Conservation (phyloP, 192 early-diverging fungal genomes). For the Dispira parvispora region DNA sequence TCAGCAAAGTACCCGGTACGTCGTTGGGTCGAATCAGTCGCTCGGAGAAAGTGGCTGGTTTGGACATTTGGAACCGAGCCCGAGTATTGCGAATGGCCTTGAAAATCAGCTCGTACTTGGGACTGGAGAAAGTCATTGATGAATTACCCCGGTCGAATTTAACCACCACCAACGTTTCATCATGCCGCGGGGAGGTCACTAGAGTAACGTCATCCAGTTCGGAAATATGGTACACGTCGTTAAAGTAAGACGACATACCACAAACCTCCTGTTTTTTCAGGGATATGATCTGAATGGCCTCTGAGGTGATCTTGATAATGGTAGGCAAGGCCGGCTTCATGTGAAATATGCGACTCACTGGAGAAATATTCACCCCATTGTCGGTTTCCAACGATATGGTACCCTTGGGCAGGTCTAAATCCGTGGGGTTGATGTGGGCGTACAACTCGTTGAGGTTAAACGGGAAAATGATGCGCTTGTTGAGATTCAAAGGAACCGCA, state of each 20-base stretch:
- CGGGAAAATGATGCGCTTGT: constrained; percentile 51
- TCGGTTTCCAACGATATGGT: constrained; percentile 62
- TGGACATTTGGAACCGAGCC: constrained; percentile 45
- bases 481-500: constrained; percentile 18
- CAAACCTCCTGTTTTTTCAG: constrained; percentile 60
- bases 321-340: constrained; percentile 51
- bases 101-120: constrained; percentile 49
- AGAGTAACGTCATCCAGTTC: constrained; percentile 56
- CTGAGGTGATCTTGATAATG: constrained; percentile 61
- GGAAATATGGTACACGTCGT: constrained; percentile 75
- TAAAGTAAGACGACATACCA: constrained; percentile 50
- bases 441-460: constrained; percentile 47
- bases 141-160: constrained; percentile 51
- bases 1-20: constrained; percentile 81
- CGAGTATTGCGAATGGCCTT: constrained; percentile 57
- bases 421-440: constrained; percentile 52
- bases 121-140: constrained; percentile 47
- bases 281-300: constrained; percentile 63
- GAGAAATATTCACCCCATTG: constrained; percentile 37
- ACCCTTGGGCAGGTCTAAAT: constrained; percentile 59
- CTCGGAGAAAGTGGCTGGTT: constrained; percentile 41
- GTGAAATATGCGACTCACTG: constrained; percentile 50
- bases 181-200: constrained; percentile 31
- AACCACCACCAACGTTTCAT: constrained; percentile 59
- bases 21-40: constrained; percentile 68